Percentiles rank a stretch among this genome's conserved stretches.
phyloP scores from a whole-genome alignment of 768 basidiomycete genomes.

The Gloeostereum incarnatum region DNA sequence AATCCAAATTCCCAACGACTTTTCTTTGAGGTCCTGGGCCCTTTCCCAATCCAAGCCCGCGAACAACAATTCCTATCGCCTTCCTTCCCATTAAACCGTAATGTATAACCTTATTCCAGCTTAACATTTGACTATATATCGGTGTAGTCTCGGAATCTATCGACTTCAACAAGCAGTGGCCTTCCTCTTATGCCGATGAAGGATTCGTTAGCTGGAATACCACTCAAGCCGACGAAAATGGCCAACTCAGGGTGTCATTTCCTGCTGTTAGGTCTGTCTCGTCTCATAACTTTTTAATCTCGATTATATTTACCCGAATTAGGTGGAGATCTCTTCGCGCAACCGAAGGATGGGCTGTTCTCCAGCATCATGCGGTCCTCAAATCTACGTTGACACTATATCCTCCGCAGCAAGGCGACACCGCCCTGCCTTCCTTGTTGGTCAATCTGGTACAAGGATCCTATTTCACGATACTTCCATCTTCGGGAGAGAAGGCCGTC shows the following conservation, averaged over 20 bases:
- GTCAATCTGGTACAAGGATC: slow-evolving; percentile 64
- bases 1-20: neutral
- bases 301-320: neutral
- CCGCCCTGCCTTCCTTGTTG: slow-evolving; percentile 30
- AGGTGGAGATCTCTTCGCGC: slow-evolving; percentile 69
- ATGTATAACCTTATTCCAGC: slow-evolving; percentile 11
- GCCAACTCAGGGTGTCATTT: slow-evolving; percentile 52
- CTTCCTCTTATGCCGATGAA: slow-evolving; percentile 61
- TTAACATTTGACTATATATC: slow-evolving; percentile 5
- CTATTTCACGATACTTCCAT: slow-evolving; percentile 63
- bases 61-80: slow-evolving; percentile 82
- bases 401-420: slow-evolving; percentile 23
- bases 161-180: slow-evolving; percentile 40
- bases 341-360: slow-evolving; percentile 79
- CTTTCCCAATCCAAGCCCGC: slow-evolving; percentile 76
- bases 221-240: slow-evolving; percentile 27
- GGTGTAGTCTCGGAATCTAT: slow-evolving; percentile 39
- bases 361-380: slow-evolving; percentile 74
- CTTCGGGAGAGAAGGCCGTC: slow-evolving; percentile 10
- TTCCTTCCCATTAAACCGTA: slow-evolving; percentile 61
- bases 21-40: slow-evolving; percentile 55
- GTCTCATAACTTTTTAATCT: neutral
- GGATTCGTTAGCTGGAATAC: slow-evolving; percentile 53
- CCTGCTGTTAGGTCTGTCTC: slow-evolving; percentile 45
- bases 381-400: slow-evolving; percentile 52